Evolutionary conservation across 768 basidiomycete genomes (phyloP), one percentile per base, ranked within the genome.

Genomic region (Lactarius deliciosus): DNA sequence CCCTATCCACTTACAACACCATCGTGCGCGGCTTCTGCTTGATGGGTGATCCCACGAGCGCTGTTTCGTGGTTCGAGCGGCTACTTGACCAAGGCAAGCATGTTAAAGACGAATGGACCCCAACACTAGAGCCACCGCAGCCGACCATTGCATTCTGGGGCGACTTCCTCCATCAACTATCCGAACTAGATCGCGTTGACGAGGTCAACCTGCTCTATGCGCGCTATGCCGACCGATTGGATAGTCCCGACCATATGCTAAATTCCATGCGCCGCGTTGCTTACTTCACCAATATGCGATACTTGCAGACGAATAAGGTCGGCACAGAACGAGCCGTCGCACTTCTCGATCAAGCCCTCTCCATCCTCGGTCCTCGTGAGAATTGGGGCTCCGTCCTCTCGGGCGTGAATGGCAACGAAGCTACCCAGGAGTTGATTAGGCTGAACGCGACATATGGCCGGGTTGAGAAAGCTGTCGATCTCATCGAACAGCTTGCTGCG

Each of bases 61-160:
- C 92, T 0, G 71, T 87, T 53, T 74, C 78, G 6, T 96, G 93
- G 93, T 91, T 89, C 71, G 79, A 87, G 50, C 82, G 84, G 57
- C 79, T 94, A 36, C 76, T 89, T 56, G 73, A 76, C 32, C 83
- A 86, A 64, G 75, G 70, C 74, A 72, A 70, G 70, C 67, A 64
- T 70, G 40, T 72, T 2, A 64, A 63, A 18, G 63, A 80, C 68
- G 80, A 81, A 1, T 83, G 78, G 68, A 77, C 81, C 59, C 75
- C 85, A 1, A 74, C 81, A 8, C 76, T 74, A 11, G 74, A 74
- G 0, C 80, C 85, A 20, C 75, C 81, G 5, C 80, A 82, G 13
- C 91, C 91, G 3, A 82, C 85, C 68, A 66, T 72, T 4, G 67
- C 76, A 3, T 81, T 86, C 1, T 92, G 89, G 87, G 67, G 73